A percentile compares a stretch with the other conserved stretches of the same genome.
Conservation (phyloP, 2,329 filamentous ascomycete genomes). For the Bimuria novae-zelandiae region DNA sequence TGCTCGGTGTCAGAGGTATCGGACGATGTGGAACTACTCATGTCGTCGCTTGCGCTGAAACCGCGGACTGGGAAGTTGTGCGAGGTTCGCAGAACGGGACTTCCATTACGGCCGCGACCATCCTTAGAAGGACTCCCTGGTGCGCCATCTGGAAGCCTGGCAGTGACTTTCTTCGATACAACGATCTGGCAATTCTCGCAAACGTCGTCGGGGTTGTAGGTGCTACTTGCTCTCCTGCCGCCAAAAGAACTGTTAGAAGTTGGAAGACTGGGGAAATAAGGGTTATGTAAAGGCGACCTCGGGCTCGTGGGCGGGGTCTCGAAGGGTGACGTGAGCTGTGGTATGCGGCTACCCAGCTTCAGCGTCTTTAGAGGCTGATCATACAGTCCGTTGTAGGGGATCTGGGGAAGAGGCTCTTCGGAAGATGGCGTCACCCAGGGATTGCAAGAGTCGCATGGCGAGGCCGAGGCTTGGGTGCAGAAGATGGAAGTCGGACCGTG, state of each 20-base stretch:
- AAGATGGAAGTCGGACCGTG: slow-evolving; percentile 66
- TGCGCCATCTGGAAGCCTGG: slow-evolving; percentile 57
- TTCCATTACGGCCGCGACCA: slow-evolving; percentile 55
- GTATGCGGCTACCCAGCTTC: slow-evolving; percentile 39
- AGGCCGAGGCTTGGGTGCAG: slow-evolving; percentile 62
- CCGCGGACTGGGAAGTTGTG: slow-evolving; percentile 59
- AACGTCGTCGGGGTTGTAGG: slow-evolving; percentile 55
- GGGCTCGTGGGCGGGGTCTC: slow-evolving; percentile 50
- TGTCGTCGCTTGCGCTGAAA: slow-evolving; percentile 30
- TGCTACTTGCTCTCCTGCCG: slow-evolving; percentile 40
- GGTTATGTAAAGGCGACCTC: slow-evolving; percentile 49
- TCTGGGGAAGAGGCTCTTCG: slow-evolving; percentile 41
- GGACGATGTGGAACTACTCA: slow-evolving; percentile 42
- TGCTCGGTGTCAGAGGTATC: slow-evolving; percentile 46
- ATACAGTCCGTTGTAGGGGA: slow-evolving; percentile 41
- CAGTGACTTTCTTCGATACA: slow-evolving; percentile 59
- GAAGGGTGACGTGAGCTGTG: slow-evolving; percentile 43
- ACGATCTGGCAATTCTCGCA: slow-evolving; percentile 63
- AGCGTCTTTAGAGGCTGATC: slow-evolving; percentile 35
- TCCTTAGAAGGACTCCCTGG: slow-evolving; percentile 57
- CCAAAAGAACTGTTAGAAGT: slow-evolving; percentile 37
- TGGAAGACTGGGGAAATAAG: slow-evolving; percentile 54
- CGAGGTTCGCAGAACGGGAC: slow-evolving; percentile 60
- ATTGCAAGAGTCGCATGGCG: slow-evolving; percentile 59
- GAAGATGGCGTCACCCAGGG: slow-evolving; percentile 50